These are phyloP conservation scores for Porcisia deanei DNA, from an alignment of 208 protist genomes.

Conservation along the genomic window DNA sequence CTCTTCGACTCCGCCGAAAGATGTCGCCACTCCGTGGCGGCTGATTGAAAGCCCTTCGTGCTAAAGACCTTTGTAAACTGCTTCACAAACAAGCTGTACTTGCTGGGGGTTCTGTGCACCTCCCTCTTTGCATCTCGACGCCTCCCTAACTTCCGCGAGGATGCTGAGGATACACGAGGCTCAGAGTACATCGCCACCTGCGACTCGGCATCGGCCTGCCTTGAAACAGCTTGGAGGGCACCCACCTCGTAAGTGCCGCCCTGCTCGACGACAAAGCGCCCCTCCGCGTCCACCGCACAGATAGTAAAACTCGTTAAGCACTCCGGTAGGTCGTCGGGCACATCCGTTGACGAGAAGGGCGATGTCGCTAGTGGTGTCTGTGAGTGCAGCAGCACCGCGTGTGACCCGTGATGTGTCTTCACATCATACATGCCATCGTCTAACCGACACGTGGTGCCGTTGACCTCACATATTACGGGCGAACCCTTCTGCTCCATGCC, in stretches of 20 bases:
- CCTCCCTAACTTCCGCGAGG: not conserved
- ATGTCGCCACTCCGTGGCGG: conserved; percentile 35
- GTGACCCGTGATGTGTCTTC: conserved; percentile 43
- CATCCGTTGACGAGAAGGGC: not conserved
- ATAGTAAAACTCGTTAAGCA: conserved; percentile 28
- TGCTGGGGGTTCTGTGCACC: not conserved
- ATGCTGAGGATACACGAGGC: not conserved
- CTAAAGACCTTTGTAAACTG: conserved; percentile 42
- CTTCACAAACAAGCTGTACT: conserved; percentile 40
- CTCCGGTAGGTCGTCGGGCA: not conserved
- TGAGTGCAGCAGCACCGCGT: conserved; percentile 39
- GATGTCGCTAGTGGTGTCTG: not conserved
- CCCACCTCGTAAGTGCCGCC: conserved; percentile 37
- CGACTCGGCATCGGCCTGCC: not conserved
- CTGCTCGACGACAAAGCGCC: conserved; percentile 47
- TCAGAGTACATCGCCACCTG: not conserved
- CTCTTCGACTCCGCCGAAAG: conserved; percentile 18
- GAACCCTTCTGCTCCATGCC: not conserved
- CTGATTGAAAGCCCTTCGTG: conserved; percentile 38
- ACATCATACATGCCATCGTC: conserved; percentile 35
- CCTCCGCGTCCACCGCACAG: conserved; percentile 48
- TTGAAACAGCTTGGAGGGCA: not conserved
- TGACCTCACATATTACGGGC: conserved; percentile 27
- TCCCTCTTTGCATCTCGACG: not conserved
- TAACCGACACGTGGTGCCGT: conserved; percentile 29